phyloP scores from a whole-genome alignment of 164 flowering plant genomes.

The Buxus sempervirens region DNA sequence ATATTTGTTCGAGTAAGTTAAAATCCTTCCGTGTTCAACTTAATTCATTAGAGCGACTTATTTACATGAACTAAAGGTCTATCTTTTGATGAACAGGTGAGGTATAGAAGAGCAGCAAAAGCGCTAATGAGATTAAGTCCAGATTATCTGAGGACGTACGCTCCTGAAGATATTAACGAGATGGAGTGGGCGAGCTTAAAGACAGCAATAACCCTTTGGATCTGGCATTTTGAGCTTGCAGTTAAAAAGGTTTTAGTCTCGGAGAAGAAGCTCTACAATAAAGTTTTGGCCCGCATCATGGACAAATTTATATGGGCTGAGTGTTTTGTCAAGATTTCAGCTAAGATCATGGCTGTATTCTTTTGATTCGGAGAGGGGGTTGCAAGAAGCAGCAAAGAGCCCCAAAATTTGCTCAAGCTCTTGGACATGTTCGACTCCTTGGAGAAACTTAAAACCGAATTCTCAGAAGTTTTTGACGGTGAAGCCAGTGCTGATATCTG shows the following conservation, averaged over 20 bases:
- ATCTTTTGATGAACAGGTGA: no score
- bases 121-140: slow-evolving; percentile 67
- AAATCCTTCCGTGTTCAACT: slow-evolving; percentile 3
- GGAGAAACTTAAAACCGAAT: slow-evolving; percentile 44
- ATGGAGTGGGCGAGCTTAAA: slow-evolving; percentile 68
- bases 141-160: slow-evolving; percentile 48
- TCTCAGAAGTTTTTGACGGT: slow-evolving; percentile 46
- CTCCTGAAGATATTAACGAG: slow-evolving; percentile 61
- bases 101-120: slow-evolving; percentile 73
- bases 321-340: slow-evolving; percentile 64
- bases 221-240: slow-evolving; percentile 58
- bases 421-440: slow-evolving; percentile 67
- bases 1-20: slow-evolving; percentile 60
- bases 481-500: slow-evolving; percentile 60
- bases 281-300: slow-evolving; percentile 41
- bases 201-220: slow-evolving; percentile 64
- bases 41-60: no score
- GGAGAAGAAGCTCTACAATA: slow-evolving; percentile 53
- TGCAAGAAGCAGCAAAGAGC: slow-evolving; percentile 63
- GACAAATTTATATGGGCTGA: slow-evolving; percentile 60
- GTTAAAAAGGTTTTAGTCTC: slow-evolving; percentile 48
- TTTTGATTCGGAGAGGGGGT: slow-evolving; percentile 76
- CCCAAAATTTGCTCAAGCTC: slow-evolving; percentile 73
- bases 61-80: no score
- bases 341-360: slow-evolving; percentile 77